Conservation (phyloP, 352 stramenopile species). For the Globisporangium perplexum region DNA sequence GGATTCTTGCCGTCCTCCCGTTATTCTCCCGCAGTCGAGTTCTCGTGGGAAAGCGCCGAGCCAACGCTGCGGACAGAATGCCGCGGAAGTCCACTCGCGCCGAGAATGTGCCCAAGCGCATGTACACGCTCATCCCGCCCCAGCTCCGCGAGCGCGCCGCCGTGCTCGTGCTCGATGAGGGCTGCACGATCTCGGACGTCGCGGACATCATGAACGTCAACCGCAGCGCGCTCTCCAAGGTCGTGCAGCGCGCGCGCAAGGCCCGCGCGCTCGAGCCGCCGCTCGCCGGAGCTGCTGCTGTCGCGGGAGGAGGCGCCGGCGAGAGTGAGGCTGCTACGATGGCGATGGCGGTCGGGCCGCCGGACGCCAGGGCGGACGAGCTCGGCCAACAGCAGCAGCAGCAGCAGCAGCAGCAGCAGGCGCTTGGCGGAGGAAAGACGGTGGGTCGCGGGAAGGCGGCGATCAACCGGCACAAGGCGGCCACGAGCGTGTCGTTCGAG, state of each 20-base stretch:
- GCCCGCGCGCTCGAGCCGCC: slow-evolving; percentile 4
- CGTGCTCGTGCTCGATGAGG: slow-evolving; percentile 7
- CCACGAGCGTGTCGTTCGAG: slow-evolving; percentile 7
- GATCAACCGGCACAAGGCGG: slow-evolving; percentile 6
- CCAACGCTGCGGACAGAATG: not conserved
- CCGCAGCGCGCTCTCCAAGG: slow-evolving; percentile 8
- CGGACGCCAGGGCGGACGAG: not conserved
- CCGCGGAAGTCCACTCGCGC: slow-evolving; percentile 7
- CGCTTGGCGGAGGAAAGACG: not conserved
- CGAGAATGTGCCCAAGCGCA: slow-evolving; percentile 5
- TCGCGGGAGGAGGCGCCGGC: not conserved
- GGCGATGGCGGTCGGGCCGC: not conserved
- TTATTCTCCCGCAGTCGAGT: not conserved
- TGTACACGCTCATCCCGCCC: slow-evolving; percentile 7
- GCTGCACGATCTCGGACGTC: slow-evolving; percentile 7
- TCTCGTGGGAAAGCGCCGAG: slow-evolving; percentile 3
- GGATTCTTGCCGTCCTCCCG: too few relatives aligned
- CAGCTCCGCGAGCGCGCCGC: slow-evolving; percentile 6
- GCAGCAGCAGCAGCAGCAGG: not conserved
- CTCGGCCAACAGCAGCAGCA: not conserved
- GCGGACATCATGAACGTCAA: slow-evolving; percentile 10
- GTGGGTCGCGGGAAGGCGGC: slow-evolving; percentile 4
- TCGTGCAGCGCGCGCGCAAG: slow-evolving; percentile 4
- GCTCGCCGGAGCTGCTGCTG: not conserved
- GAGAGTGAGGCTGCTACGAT: not conserved